Evolutionary conservation across 2,329 filamentous ascomycete species (phyloP), one percentile per base, ranked within the genome.

Genomic region (Aspergillus melleus): DNA sequence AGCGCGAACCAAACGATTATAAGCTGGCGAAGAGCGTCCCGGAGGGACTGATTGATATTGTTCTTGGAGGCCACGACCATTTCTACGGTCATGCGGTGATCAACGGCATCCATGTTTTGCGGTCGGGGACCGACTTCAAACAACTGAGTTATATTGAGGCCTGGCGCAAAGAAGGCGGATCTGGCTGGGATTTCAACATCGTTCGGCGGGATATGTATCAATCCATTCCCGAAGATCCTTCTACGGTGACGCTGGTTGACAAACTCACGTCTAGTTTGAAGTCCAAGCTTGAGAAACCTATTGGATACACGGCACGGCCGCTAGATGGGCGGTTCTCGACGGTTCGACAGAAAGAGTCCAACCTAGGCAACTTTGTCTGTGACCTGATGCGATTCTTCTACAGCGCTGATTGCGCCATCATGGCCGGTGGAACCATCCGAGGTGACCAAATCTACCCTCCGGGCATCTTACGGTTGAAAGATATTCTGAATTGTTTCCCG

Each of bases 41-140:
- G 0, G 83, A 86, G 4, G 91, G 90, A 0, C 75, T 90, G 56
- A 87, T 96, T 20, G 93, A 97, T 72, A 86, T 96, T 39, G 90
- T 97, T 49, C 83, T 96, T 0, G 92, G 92, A 52, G 92, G 92
- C 0, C 92, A 96, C 70, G 93, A 96, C 68, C 93, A 97, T 72
- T 95, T 89, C 76, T 96, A 96, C 72, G 84, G 83, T 16, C 91
- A 96, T 76, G 85, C 83, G 57, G 71, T 92, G 57, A 84, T 95
- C 73, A 92, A 93, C 61, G 89, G 88, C 9, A 90, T 86, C 0
- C 92, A 96, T 69, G 86, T 96, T 2, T 80, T 97, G n/a, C 86
- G 93, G 1, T 96, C 91, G 0, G 92, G 93, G 0, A 91, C 88
- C 19, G 93, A 97, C 74, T 97, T 96, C 78, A 96, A 95, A 77